Conservation (phyloP, 495 filamentous ascomycete genomes). For the Lepraria neglecta region DNA sequence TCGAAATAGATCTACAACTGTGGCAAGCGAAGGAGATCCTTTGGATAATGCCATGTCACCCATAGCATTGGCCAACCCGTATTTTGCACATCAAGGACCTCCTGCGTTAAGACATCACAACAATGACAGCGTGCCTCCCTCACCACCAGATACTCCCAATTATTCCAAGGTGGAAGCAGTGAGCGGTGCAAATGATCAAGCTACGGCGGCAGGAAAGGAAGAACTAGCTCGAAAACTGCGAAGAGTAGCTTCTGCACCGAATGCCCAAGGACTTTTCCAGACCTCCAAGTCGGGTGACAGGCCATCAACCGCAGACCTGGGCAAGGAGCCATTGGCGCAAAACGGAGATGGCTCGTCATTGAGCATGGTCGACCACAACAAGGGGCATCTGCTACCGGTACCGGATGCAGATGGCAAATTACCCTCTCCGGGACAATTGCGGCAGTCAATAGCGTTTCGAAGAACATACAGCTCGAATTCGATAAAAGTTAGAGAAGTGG, state of each 20-base stretch:
- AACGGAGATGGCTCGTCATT: slow-evolving; percentile 49
- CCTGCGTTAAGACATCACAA: slow-evolving; percentile 90
- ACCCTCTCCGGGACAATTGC: slow-evolving; percentile 47
- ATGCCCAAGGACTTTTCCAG: slow-evolving; percentile 87
- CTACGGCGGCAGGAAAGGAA: slow-evolving; percentile 76
- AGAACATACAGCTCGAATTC: slow-evolving; percentile 98
- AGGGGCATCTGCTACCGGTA: slow-evolving; percentile 43
- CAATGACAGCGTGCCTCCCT: slow-evolving; percentile 88
- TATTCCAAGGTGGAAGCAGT: slow-evolving; percentile 64
- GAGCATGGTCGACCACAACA: slow-evolving; percentile 49
- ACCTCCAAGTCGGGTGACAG: slow-evolving; percentile 58
- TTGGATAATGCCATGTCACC: slow-evolving; percentile 85
- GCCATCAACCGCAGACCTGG: slow-evolving; percentile 72
- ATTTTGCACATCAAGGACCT: slow-evolving; percentile 94
- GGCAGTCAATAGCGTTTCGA: slow-evolving; percentile 65
- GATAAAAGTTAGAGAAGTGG: slow-evolving; percentile 79
- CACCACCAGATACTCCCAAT: slow-evolving; percentile 84
- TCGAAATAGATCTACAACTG: slow-evolving; percentile 76
- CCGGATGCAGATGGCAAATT: slow-evolving; percentile 41
- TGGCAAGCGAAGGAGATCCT: slow-evolving; percentile 87
- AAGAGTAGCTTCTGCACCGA: slow-evolving; percentile 91
- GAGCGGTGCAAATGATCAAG: slow-evolving; percentile 64
- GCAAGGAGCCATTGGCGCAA: slow-evolving; percentile 66
- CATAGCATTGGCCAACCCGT: slow-evolving; percentile 91
- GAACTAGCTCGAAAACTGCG: slow-evolving; percentile 87